A percentile compares a stretch with the other conserved stretches of the same genome.
Evolutionary conservation across 2,329 filamentous ascomycete genomes (phyloP).

Genomic region (Penicillium aurantiogriseum): DNA sequence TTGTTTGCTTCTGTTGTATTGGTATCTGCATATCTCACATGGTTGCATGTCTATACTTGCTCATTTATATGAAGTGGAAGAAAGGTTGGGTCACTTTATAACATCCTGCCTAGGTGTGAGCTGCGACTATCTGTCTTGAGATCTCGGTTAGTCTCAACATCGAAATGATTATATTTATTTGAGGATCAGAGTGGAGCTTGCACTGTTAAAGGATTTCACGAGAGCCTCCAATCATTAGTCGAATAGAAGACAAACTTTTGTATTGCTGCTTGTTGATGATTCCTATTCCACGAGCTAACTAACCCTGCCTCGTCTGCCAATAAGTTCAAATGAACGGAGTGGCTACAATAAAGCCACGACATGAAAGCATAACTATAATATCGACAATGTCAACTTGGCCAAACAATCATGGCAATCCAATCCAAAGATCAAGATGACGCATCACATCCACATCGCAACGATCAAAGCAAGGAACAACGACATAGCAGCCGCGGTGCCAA

Average conservation of each 20-base stretch:
- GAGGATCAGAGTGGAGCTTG: not conserved
- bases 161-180: not conserved
- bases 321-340: constrained; percentile 5
- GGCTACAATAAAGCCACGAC: not conserved
- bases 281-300: not conserved
- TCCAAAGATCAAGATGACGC: not conserved
- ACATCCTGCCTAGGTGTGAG: not conserved
- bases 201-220: too few species aligned
- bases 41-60: not conserved
- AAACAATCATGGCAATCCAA: not conserved
- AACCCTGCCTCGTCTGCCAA: not conserved
- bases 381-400: not conserved
- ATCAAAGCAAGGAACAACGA: constrained; percentile 23
- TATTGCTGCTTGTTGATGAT: not conserved
- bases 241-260: not conserved
- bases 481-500: constrained; percentile 21
- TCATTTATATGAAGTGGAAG: not conserved
- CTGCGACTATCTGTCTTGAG: not conserved
- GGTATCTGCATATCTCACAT: not conserved
- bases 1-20: not conserved
- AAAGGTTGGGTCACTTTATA: not conserved
- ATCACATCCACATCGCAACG: constrained; percentile 24
- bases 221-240: not conserved
- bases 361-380: constrained; percentile 14
- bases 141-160: constrained; percentile 1